Percentiles rank a stretch among this genome's conserved stretches.
phyloP scores from a whole-genome alignment of 208 protist species.

The Leishmania aethiopica region DNA sequence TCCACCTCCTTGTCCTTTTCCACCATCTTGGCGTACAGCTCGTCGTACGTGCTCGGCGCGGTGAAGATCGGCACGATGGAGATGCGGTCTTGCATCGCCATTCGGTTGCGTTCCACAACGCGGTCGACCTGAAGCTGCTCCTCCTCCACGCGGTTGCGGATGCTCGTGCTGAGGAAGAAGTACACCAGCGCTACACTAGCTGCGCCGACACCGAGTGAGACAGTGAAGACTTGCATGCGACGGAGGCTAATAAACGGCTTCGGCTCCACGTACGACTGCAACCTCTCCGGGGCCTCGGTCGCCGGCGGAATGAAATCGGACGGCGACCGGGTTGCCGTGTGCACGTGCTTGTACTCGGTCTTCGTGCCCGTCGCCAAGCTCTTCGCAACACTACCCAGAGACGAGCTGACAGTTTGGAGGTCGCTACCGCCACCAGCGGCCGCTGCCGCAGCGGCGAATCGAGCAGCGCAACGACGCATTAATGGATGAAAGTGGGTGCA shows the following conservation, averaged over 20 bases:
- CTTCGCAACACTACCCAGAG: background rate
- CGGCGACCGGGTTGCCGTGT: slow-evolving; percentile 20
- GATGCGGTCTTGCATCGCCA: slow-evolving; percentile 46
- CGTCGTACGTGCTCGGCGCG: slow-evolving; percentile 75
- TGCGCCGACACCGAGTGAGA: slow-evolving; percentile 67
- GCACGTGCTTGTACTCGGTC: slow-evolving; percentile 22
- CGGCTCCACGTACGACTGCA: slow-evolving; percentile 78
- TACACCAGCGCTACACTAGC: slow-evolving; percentile 60
- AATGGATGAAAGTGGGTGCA: background rate
- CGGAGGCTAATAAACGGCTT: slow-evolving; percentile 80
- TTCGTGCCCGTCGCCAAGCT: background rate
- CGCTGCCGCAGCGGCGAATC: slow-evolving; percentile 8
- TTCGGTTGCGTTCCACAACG: slow-evolving; percentile 50
- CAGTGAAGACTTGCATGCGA: slow-evolving; percentile 67
- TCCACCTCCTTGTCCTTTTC: slow-evolving; percentile 56
- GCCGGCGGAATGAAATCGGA: slow-evolving; percentile 44
- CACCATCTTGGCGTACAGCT: slow-evolving; percentile 73
- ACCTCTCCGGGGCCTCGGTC: slow-evolving; percentile 69
- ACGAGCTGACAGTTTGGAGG: slow-evolving; percentile 3
- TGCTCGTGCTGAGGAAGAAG: slow-evolving; percentile 76
- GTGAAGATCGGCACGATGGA: slow-evolving; percentile 60
- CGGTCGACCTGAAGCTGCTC: slow-evolving; percentile 56
- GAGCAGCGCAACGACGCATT: slow-evolving; percentile 22
- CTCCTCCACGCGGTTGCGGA: slow-evolving; percentile 59
- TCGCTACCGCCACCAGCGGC: slow-evolving; percentile 1